Evolutionary conservation across 1,284 basidiomycete genomes (phyloP).

Genomic region (Peniophora sp.): DNA sequence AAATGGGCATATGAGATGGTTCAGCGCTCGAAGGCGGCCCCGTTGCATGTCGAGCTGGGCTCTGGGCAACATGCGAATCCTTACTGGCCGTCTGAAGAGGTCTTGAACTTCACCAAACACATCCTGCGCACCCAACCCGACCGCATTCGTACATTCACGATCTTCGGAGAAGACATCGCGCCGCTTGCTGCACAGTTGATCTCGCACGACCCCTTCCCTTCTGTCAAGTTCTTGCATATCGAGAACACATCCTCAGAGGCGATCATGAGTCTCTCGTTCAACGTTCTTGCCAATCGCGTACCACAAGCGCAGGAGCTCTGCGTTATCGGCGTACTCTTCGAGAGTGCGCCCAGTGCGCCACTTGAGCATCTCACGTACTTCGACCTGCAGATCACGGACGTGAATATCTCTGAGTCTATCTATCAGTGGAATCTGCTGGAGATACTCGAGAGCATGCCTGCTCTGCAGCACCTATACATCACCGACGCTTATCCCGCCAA

Average conservation of each 20-base stretch:
- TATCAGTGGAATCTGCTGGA: not conserved
- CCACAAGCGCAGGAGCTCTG: not conserved
- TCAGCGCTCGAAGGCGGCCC: not conserved
- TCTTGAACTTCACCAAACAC: not conserved
- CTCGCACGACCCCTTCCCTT: not conserved
- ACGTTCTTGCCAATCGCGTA: not conserved
- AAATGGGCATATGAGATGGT: not conserved
- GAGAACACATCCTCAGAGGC: not conserved
- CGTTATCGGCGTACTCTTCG: not conserved
- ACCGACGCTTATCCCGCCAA: not conserved
- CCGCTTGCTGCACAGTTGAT: not conserved
- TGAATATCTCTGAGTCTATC: not conserved
- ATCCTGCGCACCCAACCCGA: not conserved
- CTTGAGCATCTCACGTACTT: not conserved
- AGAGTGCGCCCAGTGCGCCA: not conserved
- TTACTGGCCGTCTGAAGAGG: not conserved
- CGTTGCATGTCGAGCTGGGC: not conserved
- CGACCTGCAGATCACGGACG: not conserved
- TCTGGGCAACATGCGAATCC: not conserved
- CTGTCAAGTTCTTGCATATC: not conserved
- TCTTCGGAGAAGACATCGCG: not conserved
- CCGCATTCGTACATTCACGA: not conserved
- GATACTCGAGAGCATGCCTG: not conserved
- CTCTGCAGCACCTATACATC: not conserved
- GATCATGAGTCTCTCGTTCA: not conserved